phyloP scores from a whole-genome alignment of 2,329 filamentous ascomycete genomes.

The Trichoderma gracile region DNA sequence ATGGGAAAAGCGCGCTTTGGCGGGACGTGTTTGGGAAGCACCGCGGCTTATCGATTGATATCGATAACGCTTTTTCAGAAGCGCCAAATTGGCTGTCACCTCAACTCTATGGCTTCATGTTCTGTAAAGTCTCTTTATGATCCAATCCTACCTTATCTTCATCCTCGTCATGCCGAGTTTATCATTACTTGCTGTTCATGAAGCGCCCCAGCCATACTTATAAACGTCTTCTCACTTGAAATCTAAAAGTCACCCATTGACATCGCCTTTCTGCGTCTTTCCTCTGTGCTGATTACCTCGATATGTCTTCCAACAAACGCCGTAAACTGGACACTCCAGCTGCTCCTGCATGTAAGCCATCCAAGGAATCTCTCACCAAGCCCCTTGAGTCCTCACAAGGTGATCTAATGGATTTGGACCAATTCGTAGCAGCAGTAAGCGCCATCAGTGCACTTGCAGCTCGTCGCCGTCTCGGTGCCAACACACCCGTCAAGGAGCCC shows the following conservation, averaged over 20 bases:
- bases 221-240: background rate
- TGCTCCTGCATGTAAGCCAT: constrained; percentile 36
- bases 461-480: constrained; percentile 34
- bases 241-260: background rate
- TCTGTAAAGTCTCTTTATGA: background rate
- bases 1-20: constrained; percentile 21
- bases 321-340: constrained; percentile 39
- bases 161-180: background rate
- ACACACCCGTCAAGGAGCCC: constrained; percentile 26
- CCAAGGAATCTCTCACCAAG: background rate
- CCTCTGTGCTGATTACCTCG: background rate
- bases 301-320: constrained; percentile 38
- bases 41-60: constrained; percentile 14
- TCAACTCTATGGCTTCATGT: background rate
- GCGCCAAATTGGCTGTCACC: background rate
- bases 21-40: constrained; percentile 16
- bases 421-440: constrained; percentile 33
- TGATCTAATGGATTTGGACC: background rate
- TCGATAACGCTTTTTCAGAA: constrained; percentile 3
- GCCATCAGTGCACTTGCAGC: constrained; percentile 44
- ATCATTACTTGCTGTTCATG: background rate
- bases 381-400: no score
- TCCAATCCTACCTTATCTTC: background rate
- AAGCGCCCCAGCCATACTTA: fast-evolving
- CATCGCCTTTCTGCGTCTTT: no score